phyloP scores from a whole-genome alignment of 306 rosid genomes.

The Hippophae rhamnoides region DNA sequence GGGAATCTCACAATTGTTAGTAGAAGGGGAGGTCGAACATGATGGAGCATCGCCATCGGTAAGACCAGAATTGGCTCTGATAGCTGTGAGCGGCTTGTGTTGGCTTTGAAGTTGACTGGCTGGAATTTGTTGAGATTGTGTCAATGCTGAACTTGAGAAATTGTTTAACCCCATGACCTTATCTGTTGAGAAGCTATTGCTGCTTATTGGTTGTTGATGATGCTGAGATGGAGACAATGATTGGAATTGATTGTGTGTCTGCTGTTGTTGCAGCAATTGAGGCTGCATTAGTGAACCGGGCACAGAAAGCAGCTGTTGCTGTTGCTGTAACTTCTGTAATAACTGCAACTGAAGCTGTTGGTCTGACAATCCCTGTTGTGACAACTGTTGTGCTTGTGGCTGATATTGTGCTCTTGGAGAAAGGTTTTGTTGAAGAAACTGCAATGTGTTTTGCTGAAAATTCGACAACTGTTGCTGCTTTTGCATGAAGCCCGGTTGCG shows the following conservation, averaged over 20 bases:
- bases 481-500: slow-evolving; percentile 49
- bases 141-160: slow-evolving; percentile 48
- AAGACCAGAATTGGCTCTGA: slow-evolving; percentile 68
- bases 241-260: slow-evolving; percentile 47
- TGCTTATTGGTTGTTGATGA: slow-evolving; percentile 58
- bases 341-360: slow-evolving; percentile 71
- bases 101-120: slow-evolving; percentile 48
- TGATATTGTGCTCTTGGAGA: slow-evolving; percentile 58
- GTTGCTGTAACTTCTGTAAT: slow-evolving; percentile 54
- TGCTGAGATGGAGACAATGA: slow-evolving; percentile 53
- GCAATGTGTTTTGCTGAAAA: slow-evolving; percentile 56
- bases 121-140: slow-evolving; percentile 62
- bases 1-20: slow-evolving; percentile 67
- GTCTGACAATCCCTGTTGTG: slow-evolving; percentile 65
- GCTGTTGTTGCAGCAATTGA: slow-evolving; percentile 72
- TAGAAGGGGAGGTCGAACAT: slow-evolving; percentile 89
- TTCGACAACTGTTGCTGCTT: slow-evolving; percentile 57
- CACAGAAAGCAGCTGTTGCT: slow-evolving; percentile 40
- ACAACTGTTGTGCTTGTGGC: slow-evolving; percentile 44
- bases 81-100: slow-evolving; percentile 50
- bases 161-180: slow-evolving; percentile 47
- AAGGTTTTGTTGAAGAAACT: slow-evolving; percentile 62
- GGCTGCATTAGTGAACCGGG: slow-evolving; percentile 56
- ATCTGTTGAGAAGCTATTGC: slow-evolving; percentile 50
- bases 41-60: slow-evolving; percentile 98